A percentile compares a stretch with the other conserved stretches of the same genome.
Conservation (phyloP, 306 rosid genomes). For the Nissolia schottii region DNA sequence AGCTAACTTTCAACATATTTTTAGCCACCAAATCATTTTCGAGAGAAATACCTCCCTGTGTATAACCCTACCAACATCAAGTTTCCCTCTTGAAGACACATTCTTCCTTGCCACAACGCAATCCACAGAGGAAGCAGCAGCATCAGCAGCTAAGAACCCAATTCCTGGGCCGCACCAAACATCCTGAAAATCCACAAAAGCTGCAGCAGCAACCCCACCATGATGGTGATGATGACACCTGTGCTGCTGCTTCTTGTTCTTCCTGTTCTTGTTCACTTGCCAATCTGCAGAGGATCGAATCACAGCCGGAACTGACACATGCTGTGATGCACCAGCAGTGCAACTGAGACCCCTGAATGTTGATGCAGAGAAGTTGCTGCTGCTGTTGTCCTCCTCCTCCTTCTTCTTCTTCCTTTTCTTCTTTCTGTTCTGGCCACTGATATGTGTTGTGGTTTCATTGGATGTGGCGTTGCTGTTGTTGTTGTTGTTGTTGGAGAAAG, state of each 20-base stretch:
- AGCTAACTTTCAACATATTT: not conserved
- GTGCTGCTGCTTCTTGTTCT: constrained; percentile 42
- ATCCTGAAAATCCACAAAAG: constrained; percentile 73
- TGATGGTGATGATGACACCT: not conserved
- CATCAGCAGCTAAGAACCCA: constrained; percentile 68
- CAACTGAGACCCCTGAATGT: constrained; percentile 83
- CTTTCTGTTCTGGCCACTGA: constrained; percentile 17
- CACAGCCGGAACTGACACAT: constrained; percentile 84
- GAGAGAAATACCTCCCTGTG: constrained; percentile 58
- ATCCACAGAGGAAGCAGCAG: constrained; percentile 67
- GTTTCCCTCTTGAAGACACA: constrained; percentile 65
- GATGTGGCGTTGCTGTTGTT: constrained; percentile 22
- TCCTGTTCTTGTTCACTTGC: constrained; percentile 60
- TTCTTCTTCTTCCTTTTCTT: constrained; percentile 24
- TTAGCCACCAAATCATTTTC: not conserved
- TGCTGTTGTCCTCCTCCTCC: constrained; percentile 36
- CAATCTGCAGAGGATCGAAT: constrained; percentile 78
- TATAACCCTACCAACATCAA: constrained; percentile 58
- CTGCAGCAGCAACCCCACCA: constrained; percentile 30
- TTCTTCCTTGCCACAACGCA: constrained; percentile 73
- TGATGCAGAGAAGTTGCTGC: constrained; percentile 45
- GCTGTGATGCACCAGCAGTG: constrained; percentile 66
- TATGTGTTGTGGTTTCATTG: constrained; percentile 40
- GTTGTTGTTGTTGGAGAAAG: constrained; percentile 45
- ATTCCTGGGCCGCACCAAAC: constrained; percentile 98